Percentiles rank a stretch among this genome's conserved stretches.
Conservation (phyloP, 176 grass and related monocot species). For the Carex parvula region DNA sequence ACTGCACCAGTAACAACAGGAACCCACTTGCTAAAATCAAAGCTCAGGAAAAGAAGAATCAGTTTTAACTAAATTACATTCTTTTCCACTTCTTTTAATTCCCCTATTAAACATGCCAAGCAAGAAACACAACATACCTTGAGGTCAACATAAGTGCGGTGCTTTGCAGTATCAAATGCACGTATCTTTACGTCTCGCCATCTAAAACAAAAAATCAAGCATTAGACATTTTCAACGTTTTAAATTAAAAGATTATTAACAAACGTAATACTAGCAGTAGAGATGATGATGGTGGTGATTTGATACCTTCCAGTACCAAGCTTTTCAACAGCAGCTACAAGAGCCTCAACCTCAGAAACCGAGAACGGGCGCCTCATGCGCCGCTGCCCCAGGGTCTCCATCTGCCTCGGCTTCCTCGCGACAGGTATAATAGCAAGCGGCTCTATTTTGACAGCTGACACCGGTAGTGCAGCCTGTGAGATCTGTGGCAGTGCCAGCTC, state of each 20-base stretch:
- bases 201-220: slow-evolving; percentile 27
- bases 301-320: slow-evolving; percentile 83
- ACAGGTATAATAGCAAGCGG: slow-evolving; percentile 41
- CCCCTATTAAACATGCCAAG: neutral
- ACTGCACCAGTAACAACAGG: neutral
- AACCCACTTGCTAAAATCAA: neutral
- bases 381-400: slow-evolving; percentile 42
- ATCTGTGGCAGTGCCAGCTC: slow-evolving; percentile 28
- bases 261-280: neutral
- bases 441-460: slow-evolving; percentile 25
- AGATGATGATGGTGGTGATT: neutral
- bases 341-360: slow-evolving; percentile 58
- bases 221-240: neutral
- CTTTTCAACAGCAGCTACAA: slow-evolving; percentile 68
- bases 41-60: neutral
- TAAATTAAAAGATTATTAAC: neutral
- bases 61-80: neutral
- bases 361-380: slow-evolving; percentile 66
- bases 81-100: neutral
- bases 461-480: slow-evolving; percentile 34
- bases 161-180: slow-evolving; percentile 56
- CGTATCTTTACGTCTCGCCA: slow-evolving; percentile 78
- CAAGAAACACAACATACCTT: slow-evolving; percentile 46
- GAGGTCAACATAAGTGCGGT: slow-evolving; percentile 89
- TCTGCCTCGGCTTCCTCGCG: slow-evolving; percentile 27